phyloP scores from a whole-genome alignment of 2,329 filamentous ascomycete genomes.

The Beauveria rudraprayagi region DNA sequence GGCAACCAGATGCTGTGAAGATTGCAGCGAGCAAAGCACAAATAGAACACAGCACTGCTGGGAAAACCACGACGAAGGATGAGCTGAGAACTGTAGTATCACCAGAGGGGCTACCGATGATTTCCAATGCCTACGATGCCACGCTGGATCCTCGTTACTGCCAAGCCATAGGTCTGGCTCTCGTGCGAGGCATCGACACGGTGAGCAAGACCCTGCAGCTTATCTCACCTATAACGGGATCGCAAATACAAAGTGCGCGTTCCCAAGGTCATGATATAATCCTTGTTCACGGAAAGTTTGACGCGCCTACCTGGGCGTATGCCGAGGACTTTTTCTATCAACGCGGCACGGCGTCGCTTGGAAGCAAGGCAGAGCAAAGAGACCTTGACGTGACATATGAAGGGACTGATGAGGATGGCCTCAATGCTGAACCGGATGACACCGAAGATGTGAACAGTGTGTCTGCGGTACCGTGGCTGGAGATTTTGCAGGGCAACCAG shows the following conservation, averaged over 20 bases:
- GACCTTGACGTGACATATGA: conserved; percentile 21
- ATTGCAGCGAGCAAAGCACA: background rate
- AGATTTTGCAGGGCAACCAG: conserved; percentile 46
- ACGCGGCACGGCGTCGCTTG: conserved; percentile 17
- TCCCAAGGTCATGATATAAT: conserved; percentile 43
- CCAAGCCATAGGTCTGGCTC: conserved; percentile 52
- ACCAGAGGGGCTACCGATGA: conserved; percentile 52
- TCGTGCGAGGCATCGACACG: conserved; percentile 63
- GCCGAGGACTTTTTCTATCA: conserved; percentile 50
- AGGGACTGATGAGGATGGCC: conserved; percentile 19
- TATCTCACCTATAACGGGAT: conserved; percentile 48
- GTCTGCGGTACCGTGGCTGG: conserved; percentile 48
- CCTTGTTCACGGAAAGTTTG: conserved; percentile 60
- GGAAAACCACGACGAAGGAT: background rate
- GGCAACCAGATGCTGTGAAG: background rate
- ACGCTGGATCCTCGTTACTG: conserved; percentile 54
- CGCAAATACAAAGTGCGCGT: conserved; percentile 32
- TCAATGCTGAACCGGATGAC: conserved; percentile 21
- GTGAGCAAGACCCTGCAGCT: conserved; percentile 49
- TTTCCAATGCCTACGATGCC: conserved; percentile 45
- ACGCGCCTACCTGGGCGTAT: conserved; percentile 62
- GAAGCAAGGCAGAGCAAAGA: background rate
- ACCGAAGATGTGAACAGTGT: conserved; percentile 15
- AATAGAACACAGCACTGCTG: conserved; percentile 17
- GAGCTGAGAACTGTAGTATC: conserved; percentile 23